Evolutionary conservation across 2,329 filamentous ascomycete genomes (phyloP).

Genomic region (Rutstroemia sp.): DNA sequence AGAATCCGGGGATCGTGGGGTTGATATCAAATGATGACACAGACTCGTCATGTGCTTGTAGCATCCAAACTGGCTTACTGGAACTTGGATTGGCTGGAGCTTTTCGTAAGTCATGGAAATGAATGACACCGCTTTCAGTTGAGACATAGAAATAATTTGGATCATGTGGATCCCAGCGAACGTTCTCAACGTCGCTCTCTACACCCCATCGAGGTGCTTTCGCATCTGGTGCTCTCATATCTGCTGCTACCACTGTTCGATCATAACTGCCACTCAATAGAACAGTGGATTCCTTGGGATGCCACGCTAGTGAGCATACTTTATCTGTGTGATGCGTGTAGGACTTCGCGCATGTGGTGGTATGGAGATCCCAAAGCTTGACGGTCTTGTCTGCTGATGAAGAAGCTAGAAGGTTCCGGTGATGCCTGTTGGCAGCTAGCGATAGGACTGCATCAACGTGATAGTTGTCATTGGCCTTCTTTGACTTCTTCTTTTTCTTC

Average conservation of each 20-base stretch:
- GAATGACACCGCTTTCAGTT: conserved; percentile 84
- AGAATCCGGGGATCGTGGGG: conserved; percentile 78
- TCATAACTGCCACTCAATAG: conserved; percentile 93
- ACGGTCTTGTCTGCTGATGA: conserved; percentile 94
- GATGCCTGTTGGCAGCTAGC: conserved; percentile 84
- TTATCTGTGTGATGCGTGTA: conserved; percentile 97
- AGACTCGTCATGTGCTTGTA: conserved; percentile 91
- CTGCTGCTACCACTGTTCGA: conserved; percentile 84
- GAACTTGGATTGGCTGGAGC: conserved; percentile 63
- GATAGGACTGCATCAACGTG: conserved; percentile 92
- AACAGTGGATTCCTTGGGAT: conserved; percentile 77
- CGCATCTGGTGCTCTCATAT: conserved; percentile 88
- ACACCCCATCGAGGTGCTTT: conserved; percentile 83
- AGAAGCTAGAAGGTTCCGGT: conserved; percentile 89
- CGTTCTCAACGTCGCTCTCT: conserved; percentile 88
- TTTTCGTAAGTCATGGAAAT: conserved; percentile 82
- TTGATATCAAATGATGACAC: conserved; percentile 93
- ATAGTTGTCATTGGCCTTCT: conserved; percentile 83
- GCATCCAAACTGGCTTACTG: conserved; percentile 84
- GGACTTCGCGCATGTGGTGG: conserved; percentile 85
- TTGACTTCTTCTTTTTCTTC: conserved; percentile 86
- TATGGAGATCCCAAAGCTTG: conserved; percentile 96
- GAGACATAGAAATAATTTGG: conserved; percentile 91
- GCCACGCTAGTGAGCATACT: conserved; percentile 93
- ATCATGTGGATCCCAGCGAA: conserved; percentile 90